Base-by-base conservation (phyloP, 805 yeast species). In the Hanseniaspora taiwanica region DNA sequence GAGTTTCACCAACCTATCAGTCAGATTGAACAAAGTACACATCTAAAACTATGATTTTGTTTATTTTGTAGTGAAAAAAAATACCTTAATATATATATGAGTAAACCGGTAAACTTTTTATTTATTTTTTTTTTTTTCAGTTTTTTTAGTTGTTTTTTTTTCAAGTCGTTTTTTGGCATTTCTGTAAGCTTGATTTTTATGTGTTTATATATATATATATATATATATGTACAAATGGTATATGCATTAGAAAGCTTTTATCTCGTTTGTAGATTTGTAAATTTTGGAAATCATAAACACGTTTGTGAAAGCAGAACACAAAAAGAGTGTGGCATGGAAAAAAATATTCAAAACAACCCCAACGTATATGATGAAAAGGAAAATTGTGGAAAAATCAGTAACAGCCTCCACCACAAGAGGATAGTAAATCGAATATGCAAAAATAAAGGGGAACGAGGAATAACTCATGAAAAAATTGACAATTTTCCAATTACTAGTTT, bases 1-100 rank as follows among this genome's bases (percentile, higher is more conserved):
- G 56, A 54, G 36, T 56, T 55, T 35, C 55, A 54, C 36, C 49
- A 49, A 35, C 45, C 21, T 17, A 36, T 33, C 17, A 38, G 38
- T 20, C 39, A 32, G 29, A 39, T 46, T 23, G 48, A 46, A 27
- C 44, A 41, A 35, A 43, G 24, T 21, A 16, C 33, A 10, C 33
- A 29, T 14, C 14, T 29, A 18, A 29, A 29, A 29, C 9, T 29
- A 7, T 29, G 18, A 29, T 5, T 25, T 25, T 25, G 10, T 6
- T n/a, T 9, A 16, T 8, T n/a, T 13, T n/a, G 4, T 29, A 29
- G n/a, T n/a, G n/a, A n/a, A n/a, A n/a, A n/a, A n/a, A n/a, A n/a
- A n/a, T n/a, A n/a, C n/a, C n/a, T 29, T 10, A 16, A 29, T 3
- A 5, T n/a, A n/a, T 29, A 4, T n/a, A 29, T n/a, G 18, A 29